Evolutionary conservation across 2,329 filamentous ascomycete genomes (phyloP), one percentile per base, ranked within the genome.

Genomic region (Seiridium cupressi): DNA sequence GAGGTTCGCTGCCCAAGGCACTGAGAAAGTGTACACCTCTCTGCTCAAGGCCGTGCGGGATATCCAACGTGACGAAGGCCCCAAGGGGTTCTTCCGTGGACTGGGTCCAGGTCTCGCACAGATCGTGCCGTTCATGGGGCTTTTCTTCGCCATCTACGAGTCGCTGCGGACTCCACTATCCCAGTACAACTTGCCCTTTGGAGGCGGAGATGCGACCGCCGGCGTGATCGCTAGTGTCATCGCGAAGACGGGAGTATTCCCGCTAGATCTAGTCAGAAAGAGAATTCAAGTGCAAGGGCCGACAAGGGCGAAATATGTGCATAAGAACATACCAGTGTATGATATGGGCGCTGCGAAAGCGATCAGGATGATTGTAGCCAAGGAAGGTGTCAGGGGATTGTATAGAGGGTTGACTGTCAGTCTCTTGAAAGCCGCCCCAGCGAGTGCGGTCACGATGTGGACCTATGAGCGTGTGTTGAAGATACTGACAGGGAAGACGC

Each of bases 71-170:
- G 83, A 90, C 62, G 95, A 99, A 77, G 95, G 95, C 0, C 67
- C 78, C 0, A 74, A 74, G 3, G 95, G 95, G 0, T 98, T 96
- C 78, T 99, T 97, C 75, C 90, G 92, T 54, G 95, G 95, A 3
- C 79, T 96, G 40, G 84, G 84, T 1, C 93, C 94, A 1, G 92
- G 89, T 0, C 79, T 98, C 31, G 89, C 83, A 34, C 93, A 97
- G 78, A 95, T 98, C 54, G 86, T 97, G 8, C 95, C 95, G 2
- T 96, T 94, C 73, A 99, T 99, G 95, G 95, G 95, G 11, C 81
- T 97, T 2, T 98, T 99, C 79, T 99, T 99, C 76, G 85, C 91
- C 40, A 84, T 87, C 46, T 99, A 98, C 77, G 95, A 99, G 75
- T 81, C 83, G 8, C 77, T 96, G 55, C 82, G 91, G 5, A 72